These are phyloP conservation scores for Eucalyptus paniculata DNA, from an alignment of 345 rosid species.

Conservation along the genomic window DNA sequence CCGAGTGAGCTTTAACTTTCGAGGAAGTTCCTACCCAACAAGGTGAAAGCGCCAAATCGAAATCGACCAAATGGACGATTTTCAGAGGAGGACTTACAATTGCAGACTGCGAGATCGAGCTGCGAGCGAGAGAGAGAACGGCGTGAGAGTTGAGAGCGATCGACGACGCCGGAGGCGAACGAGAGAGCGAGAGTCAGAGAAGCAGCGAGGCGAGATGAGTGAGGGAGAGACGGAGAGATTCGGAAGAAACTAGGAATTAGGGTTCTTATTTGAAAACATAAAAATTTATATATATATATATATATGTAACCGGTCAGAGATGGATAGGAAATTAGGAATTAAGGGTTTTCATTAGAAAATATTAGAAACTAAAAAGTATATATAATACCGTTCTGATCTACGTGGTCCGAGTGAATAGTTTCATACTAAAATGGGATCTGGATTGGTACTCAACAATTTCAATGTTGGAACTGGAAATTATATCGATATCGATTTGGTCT, in stretches of 20 bases:
- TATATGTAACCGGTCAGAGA: background rate
- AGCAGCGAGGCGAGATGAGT: accelerated
- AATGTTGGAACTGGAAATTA: accelerated
- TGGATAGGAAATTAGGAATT: background rate
- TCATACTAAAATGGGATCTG: accelerated
- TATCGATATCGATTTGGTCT: accelerated
- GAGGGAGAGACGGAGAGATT: background rate
- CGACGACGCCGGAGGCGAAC: background rate
- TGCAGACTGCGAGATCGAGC: background rate
- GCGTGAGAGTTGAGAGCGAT: background rate
- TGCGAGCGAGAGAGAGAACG: too few species aligned
- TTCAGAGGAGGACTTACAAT: background rate
- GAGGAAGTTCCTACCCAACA: background rate
- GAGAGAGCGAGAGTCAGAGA: accelerated
- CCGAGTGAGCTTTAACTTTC: background rate
- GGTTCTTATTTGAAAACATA: background rate
- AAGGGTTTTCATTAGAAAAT: too few species aligned
- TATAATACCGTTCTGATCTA: accelerated
- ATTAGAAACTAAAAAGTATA: background rate
- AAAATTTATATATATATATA: too few species aligned
- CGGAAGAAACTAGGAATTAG: background rate
- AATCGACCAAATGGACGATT: background rate
- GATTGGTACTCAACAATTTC: accelerated
- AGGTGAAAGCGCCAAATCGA: background rate
- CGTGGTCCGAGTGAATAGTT: accelerated